Evolutionary conservation across 2,329 filamentous ascomycete genomes (phyloP).

Genomic region (Rutstroemia sp.): DNA sequence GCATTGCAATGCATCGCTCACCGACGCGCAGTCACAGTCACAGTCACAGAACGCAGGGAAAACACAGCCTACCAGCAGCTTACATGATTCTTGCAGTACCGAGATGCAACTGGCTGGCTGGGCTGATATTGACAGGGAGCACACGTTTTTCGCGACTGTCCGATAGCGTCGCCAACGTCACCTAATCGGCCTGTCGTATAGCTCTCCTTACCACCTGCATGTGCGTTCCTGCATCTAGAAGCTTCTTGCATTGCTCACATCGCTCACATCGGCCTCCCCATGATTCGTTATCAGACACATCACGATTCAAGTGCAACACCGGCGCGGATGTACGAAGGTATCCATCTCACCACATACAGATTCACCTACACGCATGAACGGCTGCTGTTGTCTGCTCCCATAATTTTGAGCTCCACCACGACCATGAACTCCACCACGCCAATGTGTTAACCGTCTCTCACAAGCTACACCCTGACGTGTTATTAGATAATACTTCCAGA

Average conservation of each 20-base stretch:
- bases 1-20: not conserved
- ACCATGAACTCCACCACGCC: too few species aligned
- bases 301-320: too few species aligned
- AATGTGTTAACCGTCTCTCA: not conserved
- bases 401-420: not conserved
- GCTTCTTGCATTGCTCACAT: not conserved
- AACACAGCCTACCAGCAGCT: not conserved
- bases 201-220: not conserved
- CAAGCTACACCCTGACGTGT: not conserved
- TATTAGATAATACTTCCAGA: not conserved
- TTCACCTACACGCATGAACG: too few species aligned
- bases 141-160: conserved; percentile 2
- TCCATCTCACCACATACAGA: not conserved
- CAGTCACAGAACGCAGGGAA: not conserved
- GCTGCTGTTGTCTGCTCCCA: too few species aligned
- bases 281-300: too few species aligned
- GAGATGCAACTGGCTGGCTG: not conserved
- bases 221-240: not conserved
- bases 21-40: not conserved
- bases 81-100: not conserved
- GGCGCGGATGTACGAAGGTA: not conserved
- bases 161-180: not conserved
- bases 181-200: not conserved
- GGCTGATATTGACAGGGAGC: not conserved
- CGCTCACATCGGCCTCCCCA: not conserved